Evolutionary conservation across 2,329 filamentous ascomycete genomes (phyloP), one percentile per base, ranked within the genome.

Genomic region (Atkinsonella hypoxylon): DNA sequence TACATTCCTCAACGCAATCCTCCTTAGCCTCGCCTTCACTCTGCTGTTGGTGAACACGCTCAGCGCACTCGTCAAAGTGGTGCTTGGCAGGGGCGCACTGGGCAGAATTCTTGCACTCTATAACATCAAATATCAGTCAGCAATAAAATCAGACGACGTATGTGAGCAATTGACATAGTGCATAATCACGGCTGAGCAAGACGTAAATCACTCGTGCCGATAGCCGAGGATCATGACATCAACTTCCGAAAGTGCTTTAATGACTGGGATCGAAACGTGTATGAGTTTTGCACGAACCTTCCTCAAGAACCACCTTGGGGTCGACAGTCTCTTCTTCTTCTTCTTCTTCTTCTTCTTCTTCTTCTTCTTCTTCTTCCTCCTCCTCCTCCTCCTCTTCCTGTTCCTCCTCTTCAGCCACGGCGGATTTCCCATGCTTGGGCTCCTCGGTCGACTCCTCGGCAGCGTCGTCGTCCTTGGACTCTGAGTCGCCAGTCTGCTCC

Each of bases 1-100:
- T 85, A 97, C 93, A 98, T 78, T 98, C 93, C 78, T 98, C 93
- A 60, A 97, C 89, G 65, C 93, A 98, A 76, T 97, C 90, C 80
- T 98, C 93, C 64, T 87, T 82, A 62, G 83, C 75, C 51, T 76
- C 83, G 61, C 85, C 82, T 57, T 84, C 79, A 61, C 85, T 80
- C 64, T 89, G 81, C 56, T 69, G 67, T 60, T 69, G 59, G 52
- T 68, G 63, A 61, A 98, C 93, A 63, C 93, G 89, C 81, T 95
- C 90, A 62, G 91, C 89, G 70, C 93, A 98, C 75, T 96, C 89
- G 59, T 97, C 91, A 70, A 86, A 97, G 80, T 98, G 93, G 79
- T 97, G 91, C 83, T 97, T 98, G 66, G 81, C 80, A 53, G 85
- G 83, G 55, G 84, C 78, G 74, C 93, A 98, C 71, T 87, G 76